Evolutionary conservation across 768 basidiomycete genomes (phyloP), one percentile per base, ranked within the genome.

Genomic region (Punctularia strigosozonata): DNA sequence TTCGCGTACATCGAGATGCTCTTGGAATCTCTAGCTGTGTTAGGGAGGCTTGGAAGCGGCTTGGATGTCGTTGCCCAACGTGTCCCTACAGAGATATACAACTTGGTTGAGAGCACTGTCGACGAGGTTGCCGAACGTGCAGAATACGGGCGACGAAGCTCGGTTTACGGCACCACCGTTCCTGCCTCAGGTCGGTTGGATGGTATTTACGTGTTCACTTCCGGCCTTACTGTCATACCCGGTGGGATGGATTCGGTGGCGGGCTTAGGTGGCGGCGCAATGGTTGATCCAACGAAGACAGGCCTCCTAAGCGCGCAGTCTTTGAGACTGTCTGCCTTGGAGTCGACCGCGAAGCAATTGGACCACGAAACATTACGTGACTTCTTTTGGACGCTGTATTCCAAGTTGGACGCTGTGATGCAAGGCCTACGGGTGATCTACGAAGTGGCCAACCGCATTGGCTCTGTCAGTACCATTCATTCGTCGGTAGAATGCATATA

Each of bases 331-430:
- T 68, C 78, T 14, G 80, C 80, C 1, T 56, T 89, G 45, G 88
- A 89, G 50, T 75, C 78, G 5, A 73, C 79, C 14, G 63, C 76
- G 0, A 83, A 79, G 45, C 71, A 75, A 23, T 64, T 69, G 14
- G 86, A 95, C 49, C 85, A 88, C 43, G 90, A 94, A 51, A 82
- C 84, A 12, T 57, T 99, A 39, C 71, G 66, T 43, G 95, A 98
- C 56, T 68, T 99, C 25, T 98, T 98, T 58, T 98, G 94, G 94
- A 95, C 94, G 2, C 54, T 94, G 13, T 99, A 89, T 55, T 95
- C 90, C 13, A 98, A 99, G 58, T 52, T 99, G 34, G 82, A 91
- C 52, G 95, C 95, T 22, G 85, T 98, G 15, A 71, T 83, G 12
- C 92, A 99, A 55, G 88, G 92, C 7, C 64, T 95, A 44, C 68